A percentile compares a stretch with the other conserved stretches of the same genome.
Evolutionary conservation across 2,329 filamentous ascomycete species (phyloP).

Genomic region (Colletotrichum chrysophilum): DNA sequence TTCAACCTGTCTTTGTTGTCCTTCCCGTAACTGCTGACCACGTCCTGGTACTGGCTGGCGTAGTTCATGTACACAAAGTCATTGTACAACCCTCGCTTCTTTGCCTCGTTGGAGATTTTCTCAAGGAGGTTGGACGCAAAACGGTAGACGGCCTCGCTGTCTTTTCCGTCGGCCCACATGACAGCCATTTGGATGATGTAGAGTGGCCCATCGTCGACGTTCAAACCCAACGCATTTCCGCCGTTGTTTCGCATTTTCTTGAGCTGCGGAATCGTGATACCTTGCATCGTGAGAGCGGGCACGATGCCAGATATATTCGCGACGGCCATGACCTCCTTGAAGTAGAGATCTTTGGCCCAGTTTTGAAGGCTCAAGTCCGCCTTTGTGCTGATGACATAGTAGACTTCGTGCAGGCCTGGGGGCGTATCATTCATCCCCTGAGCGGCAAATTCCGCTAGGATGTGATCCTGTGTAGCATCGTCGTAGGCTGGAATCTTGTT

Average conservation of each 20-base stretch:
- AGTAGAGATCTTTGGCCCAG: slow-evolving; percentile 21
- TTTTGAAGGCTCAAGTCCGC: slow-evolving; percentile 23
- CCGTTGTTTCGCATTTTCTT: slow-evolving; percentile 39
- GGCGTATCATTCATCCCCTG: slow-evolving; percentile 4
- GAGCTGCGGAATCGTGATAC: slow-evolving; percentile 42
- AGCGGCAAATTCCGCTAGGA: slow-evolving; percentile 19
- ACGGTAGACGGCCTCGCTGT: slow-evolving; percentile 24
- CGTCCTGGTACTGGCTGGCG: slow-evolving; percentile 41
- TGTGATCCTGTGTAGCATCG: slow-evolving; percentile 27
- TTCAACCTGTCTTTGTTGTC: slow-evolving; percentile 37
- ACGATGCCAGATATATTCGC: slow-evolving; percentile 26
- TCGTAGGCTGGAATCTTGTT: slow-evolving; percentile 32
- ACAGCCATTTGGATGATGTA: slow-evolving; percentile 25
- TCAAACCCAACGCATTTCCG: slow-evolving; percentile 41
- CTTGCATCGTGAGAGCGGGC: slow-evolving; percentile 41
- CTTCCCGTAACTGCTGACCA: slow-evolving; percentile 41
- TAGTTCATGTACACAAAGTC: slow-evolving; percentile 48
- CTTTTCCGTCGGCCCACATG: slow-evolving; percentile 24
- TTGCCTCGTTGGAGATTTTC: slow-evolving; percentile 19
- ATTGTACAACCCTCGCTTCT: slow-evolving; percentile 12
- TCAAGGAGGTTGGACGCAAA: slow-evolving; percentile 22
- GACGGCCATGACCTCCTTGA: background rate
- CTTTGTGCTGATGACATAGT: slow-evolving; percentile 24
- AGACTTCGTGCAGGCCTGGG: slow-evolving; percentile 26
- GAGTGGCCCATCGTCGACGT: slow-evolving; percentile 28